Percentiles rank a stretch among this genome's conserved stretches.
phyloP scores from a whole-genome alignment of 2,329 filamentous ascomycete genomes.

The Bretziella fagacearum region DNA sequence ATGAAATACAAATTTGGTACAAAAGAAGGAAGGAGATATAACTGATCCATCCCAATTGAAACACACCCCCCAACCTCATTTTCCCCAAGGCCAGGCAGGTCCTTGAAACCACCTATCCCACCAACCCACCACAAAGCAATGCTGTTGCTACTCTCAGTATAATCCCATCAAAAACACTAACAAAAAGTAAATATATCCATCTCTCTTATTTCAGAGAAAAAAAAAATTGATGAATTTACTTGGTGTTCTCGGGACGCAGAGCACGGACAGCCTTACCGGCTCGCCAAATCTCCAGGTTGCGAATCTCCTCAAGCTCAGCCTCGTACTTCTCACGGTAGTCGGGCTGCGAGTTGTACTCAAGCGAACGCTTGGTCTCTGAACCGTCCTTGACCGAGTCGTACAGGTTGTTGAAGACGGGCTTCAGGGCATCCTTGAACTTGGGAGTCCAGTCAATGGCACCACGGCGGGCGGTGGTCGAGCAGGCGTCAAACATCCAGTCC shows the following conservation, averaged over 20 bases:
- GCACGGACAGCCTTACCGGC: slow-evolving; percentile 91
- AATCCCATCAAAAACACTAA: not conserved
- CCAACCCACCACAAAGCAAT: slow-evolving; percentile 1
- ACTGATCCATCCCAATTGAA: slow-evolving; percentile 12
- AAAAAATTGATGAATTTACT: slow-evolving; percentile 35
- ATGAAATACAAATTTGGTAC: slow-evolving; percentile 15
- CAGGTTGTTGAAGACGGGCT: slow-evolving; percentile 95
- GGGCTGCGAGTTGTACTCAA: slow-evolving; percentile 89
- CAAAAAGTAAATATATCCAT: not conserved
- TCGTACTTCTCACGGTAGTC: slow-evolving; percentile 97
- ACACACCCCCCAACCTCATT: slow-evolving; percentile 6
- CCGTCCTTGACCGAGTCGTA: slow-evolving; percentile 88
- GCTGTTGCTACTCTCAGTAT: slow-evolving; percentile 12
- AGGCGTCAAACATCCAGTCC: slow-evolving; percentile 99
- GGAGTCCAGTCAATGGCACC: slow-evolving; percentile 98
- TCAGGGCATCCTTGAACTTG: slow-evolving; percentile 93
- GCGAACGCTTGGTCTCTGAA: slow-evolving; percentile 84
- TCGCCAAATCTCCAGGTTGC: slow-evolving; percentile 95
- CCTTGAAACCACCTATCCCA: too few species aligned
- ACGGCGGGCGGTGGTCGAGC: slow-evolving; percentile 94
- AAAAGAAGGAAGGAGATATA: slow-evolving; percentile 10
- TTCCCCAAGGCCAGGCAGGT: not conserved
- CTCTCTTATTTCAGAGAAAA: not conserved
- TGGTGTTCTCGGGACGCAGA: slow-evolving; percentile 76
- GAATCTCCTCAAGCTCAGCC: slow-evolving; percentile 97